phyloP scores from a whole-genome alignment of 2,329 filamentous ascomycete genomes.

The Aspergillus tubingensis region DNA sequence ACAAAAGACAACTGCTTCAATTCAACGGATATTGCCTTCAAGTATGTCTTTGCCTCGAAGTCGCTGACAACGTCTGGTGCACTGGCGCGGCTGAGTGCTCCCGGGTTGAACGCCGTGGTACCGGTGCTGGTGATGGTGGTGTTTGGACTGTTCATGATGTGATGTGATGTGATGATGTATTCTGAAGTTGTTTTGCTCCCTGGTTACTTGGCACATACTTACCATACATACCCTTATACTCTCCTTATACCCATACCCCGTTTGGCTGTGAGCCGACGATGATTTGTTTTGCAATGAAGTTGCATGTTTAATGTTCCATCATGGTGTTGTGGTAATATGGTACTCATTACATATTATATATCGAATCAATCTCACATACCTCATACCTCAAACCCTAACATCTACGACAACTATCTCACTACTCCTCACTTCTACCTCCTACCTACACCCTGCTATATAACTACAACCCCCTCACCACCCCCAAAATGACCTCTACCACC shows the following conservation, averaged over 20 bases:
- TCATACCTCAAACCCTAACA: background rate
- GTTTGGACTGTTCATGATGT: conserved; percentile 12
- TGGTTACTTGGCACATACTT: background rate
- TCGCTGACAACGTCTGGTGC: conserved; percentile 30
- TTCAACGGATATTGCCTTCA: conserved; percentile 73
- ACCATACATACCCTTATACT: background rate
- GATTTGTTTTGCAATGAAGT: no score
- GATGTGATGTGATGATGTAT: background rate
- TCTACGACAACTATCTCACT: background rate
- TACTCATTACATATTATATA: background rate
- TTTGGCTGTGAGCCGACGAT: no score
- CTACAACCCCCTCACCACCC: conserved; percentile 37
- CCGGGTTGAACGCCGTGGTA: conserved; percentile 24
- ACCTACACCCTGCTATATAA: background rate
- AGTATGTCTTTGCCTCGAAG: conserved; percentile 64
- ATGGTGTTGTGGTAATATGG: no score
- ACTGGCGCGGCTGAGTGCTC: conserved; percentile 17
- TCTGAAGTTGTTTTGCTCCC: background rate
- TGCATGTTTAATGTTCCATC: no score
- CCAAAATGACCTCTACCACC: conserved; percentile 52
- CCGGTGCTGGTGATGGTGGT: conserved; percentile 29
- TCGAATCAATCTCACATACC: no score
- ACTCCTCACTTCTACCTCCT: background rate
- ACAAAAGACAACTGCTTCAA: conserved; percentile 88
- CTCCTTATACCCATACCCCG: background rate